Conservation (phyloP, 495 filamentous ascomycete species). For the Penicillium maclennaniae region DNA sequence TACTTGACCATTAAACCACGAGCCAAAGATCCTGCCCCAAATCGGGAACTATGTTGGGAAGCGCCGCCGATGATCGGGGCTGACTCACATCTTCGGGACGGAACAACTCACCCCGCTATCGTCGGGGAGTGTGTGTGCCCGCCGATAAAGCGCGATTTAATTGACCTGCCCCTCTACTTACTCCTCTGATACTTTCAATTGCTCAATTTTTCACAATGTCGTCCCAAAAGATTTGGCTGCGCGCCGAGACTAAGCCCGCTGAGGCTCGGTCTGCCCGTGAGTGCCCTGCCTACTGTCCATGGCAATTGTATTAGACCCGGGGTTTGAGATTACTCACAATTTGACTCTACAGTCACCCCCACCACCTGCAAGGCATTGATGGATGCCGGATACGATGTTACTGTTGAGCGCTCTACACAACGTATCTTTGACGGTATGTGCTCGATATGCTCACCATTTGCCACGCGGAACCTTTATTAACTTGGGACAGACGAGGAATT, state of each 20-base stretch:
- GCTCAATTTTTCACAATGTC: conserved; percentile 28
- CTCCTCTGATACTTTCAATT: conserved; percentile 10
- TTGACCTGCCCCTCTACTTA: background rate
- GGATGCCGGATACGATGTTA: conserved; percentile 77
- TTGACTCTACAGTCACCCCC: conserved; percentile 49
- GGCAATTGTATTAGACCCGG: conserved; percentile 4
- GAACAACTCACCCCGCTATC: conserved; percentile 38
- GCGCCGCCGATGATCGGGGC: conserved; percentile 18
- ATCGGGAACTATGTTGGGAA: background rate
- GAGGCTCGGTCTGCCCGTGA: conserved; percentile 47
- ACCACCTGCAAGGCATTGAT: conserved; percentile 74
- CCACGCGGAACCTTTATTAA: background rate
- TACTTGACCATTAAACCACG: background rate
- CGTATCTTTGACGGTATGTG: conserved; percentile 75
- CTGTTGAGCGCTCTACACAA: conserved; percentile 73
- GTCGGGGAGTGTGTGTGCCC: conserved; percentile 34
- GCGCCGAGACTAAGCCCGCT: conserved; percentile 48
- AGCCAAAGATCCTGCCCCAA: background rate
- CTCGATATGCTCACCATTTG: background rate
- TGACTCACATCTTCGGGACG: conserved; percentile 38
- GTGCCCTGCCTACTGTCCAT: conserved; percentile 16
- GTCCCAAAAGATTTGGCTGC: conserved; percentile 46
- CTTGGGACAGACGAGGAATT: conserved; percentile 48
- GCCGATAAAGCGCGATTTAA: conserved; percentile 7
- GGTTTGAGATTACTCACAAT: conserved; percentile 10